Base-by-base conservation (phyloP, 495 filamentous ascomycete genomes). In the Sporormia fimetaria region DNA sequence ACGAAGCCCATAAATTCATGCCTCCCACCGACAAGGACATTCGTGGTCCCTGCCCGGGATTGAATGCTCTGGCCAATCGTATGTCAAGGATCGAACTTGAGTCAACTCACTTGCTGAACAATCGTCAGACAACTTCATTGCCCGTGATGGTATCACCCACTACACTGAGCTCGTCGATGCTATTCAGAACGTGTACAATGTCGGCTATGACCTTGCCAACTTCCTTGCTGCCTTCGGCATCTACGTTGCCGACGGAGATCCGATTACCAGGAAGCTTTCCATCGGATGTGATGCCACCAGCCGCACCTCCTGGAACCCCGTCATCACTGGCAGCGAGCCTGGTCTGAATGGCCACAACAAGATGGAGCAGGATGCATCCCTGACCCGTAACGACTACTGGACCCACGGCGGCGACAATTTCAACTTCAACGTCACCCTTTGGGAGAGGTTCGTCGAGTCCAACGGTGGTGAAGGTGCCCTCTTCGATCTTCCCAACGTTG, bases 281-380 rank as follows among this genome's bases (percentile, higher is more conserved):
- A 61, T 67, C 36, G 63, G 63, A 6, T 67, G 64, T 43, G 59
- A 67, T 47, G 62, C 63, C 25, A 64, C 63, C 4, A 58, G 42
- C 4, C 49, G 60, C 21, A 66, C 63, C 1, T 61, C 62, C 2
- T 38, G 45, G 23, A 52, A 33, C 21, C 55, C 61, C 3, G n/a
- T 33, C 18, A 24, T 63, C 22, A 61, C 62, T 20, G 61, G 61
- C 14, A 46, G 37, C 14, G 56, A 64, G 50, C 55, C 57, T 1
- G 64, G 63, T 25, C 42, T 67, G 4, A 50, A 66, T 39, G 60
- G 58, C 23, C 64, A 67, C 51, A 65, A 67, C 43, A 66, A 63
- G 45, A 65, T 67, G 41, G 64, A 67, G 42, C 40, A 38, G 2
- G 62, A 67, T 33, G 56, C 59, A 0, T 65, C 62, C 12, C 52